Evolutionary conservation across 2,329 filamentous ascomycete genomes (phyloP).

Genomic region (Intubia oerlemansii): DNA sequence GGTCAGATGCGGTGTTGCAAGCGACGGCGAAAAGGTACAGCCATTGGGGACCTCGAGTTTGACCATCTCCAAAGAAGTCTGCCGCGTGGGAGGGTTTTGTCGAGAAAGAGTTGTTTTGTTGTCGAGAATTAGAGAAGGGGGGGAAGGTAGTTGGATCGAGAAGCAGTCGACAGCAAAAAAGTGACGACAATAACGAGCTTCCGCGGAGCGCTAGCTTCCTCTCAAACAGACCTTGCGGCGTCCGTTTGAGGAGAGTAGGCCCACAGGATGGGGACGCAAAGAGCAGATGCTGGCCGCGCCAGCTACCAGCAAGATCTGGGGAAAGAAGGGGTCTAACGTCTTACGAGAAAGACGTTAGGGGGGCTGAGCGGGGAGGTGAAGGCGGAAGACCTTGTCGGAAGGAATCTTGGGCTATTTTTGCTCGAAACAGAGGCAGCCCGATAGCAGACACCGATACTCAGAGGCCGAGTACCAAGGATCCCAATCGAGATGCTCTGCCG

Average conservation of each 20-base stretch:
- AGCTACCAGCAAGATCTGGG: too few species aligned
- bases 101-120: too few species aligned
- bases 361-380: conserved; percentile 66
- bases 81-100: too few species aligned
- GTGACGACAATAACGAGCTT: conserved; percentile 15
- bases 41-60: conserved; percentile 58
- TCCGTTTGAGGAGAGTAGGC: conserved; percentile 92
- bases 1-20: conserved; percentile 71
- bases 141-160: too few species aligned
- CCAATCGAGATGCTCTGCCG: conserved; percentile 41
- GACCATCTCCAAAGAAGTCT: conserved; percentile 81
- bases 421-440: conserved; percentile 1
- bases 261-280: conserved; percentile 51
- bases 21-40: conserved; percentile 65
- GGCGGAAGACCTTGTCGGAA: conserved; percentile 60
- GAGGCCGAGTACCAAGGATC: conserved; percentile 22
- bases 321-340: too few species aligned
- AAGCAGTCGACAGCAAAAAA: background rate
- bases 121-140: too few species aligned
- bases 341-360: conserved; percentile 59
- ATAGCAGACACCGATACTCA: conserved; percentile 43
- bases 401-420: conserved; percentile 72
- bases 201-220: conserved; percentile 91
- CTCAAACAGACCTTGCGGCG: conserved; percentile 91
- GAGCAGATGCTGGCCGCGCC: conserved; percentile 53